Percentiles rank a stretch among this genome's conserved stretches.
Conservation (phyloP, 179 eudicot genomes). For the Nepenthes alata region DNA sequence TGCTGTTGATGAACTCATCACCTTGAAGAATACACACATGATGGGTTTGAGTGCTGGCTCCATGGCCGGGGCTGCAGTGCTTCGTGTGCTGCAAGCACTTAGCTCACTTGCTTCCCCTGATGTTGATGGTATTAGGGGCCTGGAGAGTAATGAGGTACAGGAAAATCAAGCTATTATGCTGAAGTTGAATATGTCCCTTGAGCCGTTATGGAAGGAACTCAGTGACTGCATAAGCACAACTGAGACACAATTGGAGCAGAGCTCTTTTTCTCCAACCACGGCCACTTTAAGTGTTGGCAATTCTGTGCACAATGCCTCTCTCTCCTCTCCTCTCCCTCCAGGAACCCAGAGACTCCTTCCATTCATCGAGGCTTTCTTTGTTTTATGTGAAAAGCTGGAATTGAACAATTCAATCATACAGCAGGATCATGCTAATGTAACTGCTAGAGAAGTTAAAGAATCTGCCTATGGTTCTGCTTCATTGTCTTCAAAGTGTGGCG, state of each 20-base stretch:
- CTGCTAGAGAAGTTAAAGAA: constrained; percentile 84
- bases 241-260: constrained; percentile 62
- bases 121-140: constrained; percentile 26
- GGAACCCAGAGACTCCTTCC: constrained; percentile 91
- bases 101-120: constrained; percentile 54
- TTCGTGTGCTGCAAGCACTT: constrained; percentile 85
- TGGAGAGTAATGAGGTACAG: constrained; percentile 33
- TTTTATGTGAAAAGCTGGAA: constrained; percentile 88
- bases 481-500: constrained; percentile 23
- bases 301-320: constrained; percentile 39
- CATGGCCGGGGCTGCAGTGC: constrained; percentile 90
- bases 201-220: constrained; percentile 85
- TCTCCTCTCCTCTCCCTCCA: constrained; percentile 73
- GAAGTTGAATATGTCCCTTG: constrained; percentile 62
- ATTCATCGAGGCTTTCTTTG: constrained; percentile 89
- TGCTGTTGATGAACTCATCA: constrained; percentile 61
- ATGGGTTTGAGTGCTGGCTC: constrained; percentile 91
- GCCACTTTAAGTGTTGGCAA: constrained; percentile 46
- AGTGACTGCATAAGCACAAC: constrained; percentile 83
- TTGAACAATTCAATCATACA: constrained; percentile 36
- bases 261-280: constrained; percentile 35
- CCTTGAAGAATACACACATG: constrained; percentile 73
- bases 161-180: constrained; percentile 52
- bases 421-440: constrained; percentile 58
- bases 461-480: constrained; percentile 39